Evolutionary conservation across 2,329 filamentous ascomycete genomes (phyloP).

Genomic region (Teratosphaeriaceae sp.): DNA sequence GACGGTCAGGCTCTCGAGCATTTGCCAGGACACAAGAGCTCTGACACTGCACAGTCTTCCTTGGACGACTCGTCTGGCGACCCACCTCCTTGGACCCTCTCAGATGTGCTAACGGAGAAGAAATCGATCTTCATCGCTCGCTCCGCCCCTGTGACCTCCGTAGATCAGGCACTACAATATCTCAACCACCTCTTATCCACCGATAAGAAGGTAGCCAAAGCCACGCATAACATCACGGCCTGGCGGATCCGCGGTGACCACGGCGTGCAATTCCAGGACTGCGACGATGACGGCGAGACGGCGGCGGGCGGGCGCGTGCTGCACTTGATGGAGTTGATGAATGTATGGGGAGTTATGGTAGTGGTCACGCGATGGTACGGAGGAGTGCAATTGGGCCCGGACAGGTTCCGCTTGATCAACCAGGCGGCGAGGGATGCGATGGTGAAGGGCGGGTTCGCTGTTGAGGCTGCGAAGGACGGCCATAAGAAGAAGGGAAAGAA

Average conservation of each 20-base stretch:
- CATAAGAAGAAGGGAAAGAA: slow-evolving; percentile 17
- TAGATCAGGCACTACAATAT: slow-evolving; percentile 63
- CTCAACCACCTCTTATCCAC: slow-evolving; percentile 70
- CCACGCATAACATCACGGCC: slow-evolving; percentile 92
- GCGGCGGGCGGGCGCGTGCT: slow-evolving; percentile 80
- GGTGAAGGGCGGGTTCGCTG: slow-evolving; percentile 65
- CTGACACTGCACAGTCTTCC: slow-evolving; percentile 26
- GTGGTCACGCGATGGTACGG: slow-evolving; percentile 96
- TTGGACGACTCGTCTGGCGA: slow-evolving; percentile 32
- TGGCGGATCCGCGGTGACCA: slow-evolving; percentile 68
- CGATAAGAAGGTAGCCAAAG: slow-evolving; percentile 77
- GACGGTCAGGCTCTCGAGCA: slow-evolving; percentile 20
- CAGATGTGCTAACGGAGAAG: slow-evolving; percentile 67
- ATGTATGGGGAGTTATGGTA: slow-evolving; percentile 86
- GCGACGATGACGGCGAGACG: slow-evolving; percentile 91
- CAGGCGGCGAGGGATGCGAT: slow-evolving; percentile 76
- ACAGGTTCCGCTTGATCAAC: slow-evolving; percentile 88
- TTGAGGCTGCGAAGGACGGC: slow-evolving; percentile 39
- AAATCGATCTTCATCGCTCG: slow-evolving; percentile 86
- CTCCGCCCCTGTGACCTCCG: slow-evolving; percentile 61
- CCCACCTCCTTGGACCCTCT: slow-evolving; percentile 63
- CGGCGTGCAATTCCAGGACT: slow-evolving; percentile 67
- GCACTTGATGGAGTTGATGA: slow-evolving; percentile 91
- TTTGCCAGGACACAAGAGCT: slow-evolving; percentile 1
- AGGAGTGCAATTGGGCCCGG: slow-evolving; percentile 79